Base-by-base conservation (phyloP, 1,139 yeast genomes). In the Yarrowia galli region DNA sequence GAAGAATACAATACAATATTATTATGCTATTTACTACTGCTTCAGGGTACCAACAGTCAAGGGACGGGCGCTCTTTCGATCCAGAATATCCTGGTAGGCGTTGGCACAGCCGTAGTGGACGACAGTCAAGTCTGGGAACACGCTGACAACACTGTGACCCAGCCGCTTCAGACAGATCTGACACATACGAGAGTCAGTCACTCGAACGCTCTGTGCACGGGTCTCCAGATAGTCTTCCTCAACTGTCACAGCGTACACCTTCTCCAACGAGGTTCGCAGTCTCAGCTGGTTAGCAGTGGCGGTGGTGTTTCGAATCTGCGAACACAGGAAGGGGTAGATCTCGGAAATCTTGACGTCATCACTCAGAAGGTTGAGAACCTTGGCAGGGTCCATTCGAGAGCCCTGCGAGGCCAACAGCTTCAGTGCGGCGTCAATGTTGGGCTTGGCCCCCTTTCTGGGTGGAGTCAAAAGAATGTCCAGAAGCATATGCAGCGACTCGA, bases 71-170 rank as follows among this genome's bases (percentile, higher is more conserved):
- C 28, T 68, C 68, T 65, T 67, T 12, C 53, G 36, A 13, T 71
- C 72, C 28, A 73, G 68, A 25, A 25, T 42, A 13, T 70, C 70
- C 60, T 71, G 72, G 60, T 75, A 75, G 16, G 71, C 71, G 32
- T 71, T 73, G 18, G 79, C 76, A 71, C 97, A 91, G 1, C 91
- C 92, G 74, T 88, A 91, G 75, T 91, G 97, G 2, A 88, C 86
- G 5, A 88, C 82, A 12, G 63, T 48, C 40, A 54, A 83, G 67
- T 82, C 79, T 0, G 84, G 84, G 45, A 83, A 81, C 16, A 84
- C 84, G 36, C 87, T 82, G 49, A 89, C 79, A 0, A 90, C 88
- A 58, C 90, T 84, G 70, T 84, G 83, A 3, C 92, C 92, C 48
- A 91, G 79, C 25, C 83, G 77, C 71, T 86, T 86, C 32, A 81